A percentile compares a stretch with the other conserved stretches of the same genome.
phyloP scores from a whole-genome alignment of 192 early-diverging fungal species.

The Podila minutissima region DNA sequence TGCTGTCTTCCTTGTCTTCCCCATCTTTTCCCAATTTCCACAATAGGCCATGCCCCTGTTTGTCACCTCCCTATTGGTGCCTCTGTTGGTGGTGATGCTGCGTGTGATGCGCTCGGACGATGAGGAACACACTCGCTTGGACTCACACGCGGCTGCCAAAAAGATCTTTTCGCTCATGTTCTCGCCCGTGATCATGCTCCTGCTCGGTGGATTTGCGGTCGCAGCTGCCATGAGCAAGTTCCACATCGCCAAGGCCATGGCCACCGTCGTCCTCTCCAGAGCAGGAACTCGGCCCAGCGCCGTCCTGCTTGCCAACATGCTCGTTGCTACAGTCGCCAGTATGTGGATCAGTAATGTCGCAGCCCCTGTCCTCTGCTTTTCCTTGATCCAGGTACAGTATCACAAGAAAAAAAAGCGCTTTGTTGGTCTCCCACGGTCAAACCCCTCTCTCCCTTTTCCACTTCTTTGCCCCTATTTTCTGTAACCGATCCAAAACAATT shows the following conservation, averaged over 20 bases:
- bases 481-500: not conserved
- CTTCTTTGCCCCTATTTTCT: constrained; percentile 2
- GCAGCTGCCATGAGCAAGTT: constrained; percentile 96
- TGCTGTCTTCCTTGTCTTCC: no score
- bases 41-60: constrained; percentile 87
- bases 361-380: constrained; percentile 96
- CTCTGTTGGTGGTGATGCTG: constrained; percentile 84
- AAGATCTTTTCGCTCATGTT: constrained; percentile 94
- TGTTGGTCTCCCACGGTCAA: not conserved
- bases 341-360: constrained; percentile 99
- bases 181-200: constrained; percentile 94
- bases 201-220: constrained; percentile 94
- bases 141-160: constrained; percentile 82
- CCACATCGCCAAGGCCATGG: constrained; percentile 91
- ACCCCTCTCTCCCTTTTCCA: not conserved
- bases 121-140: constrained; percentile 62
- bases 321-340: constrained; percentile 95
- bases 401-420: no score
- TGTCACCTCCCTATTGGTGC: constrained; percentile 90
- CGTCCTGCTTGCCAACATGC: constrained; percentile 94
- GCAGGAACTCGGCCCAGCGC: constrained; percentile 87
- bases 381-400: constrained; percentile 76
- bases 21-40: not conserved
- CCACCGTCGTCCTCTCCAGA: constrained; percentile 86
- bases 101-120: constrained; percentile 83